Base-by-base conservation (phyloP, 2,329 filamentous ascomycete genomes). In the Neocatenulostroma microsporum region DNA sequence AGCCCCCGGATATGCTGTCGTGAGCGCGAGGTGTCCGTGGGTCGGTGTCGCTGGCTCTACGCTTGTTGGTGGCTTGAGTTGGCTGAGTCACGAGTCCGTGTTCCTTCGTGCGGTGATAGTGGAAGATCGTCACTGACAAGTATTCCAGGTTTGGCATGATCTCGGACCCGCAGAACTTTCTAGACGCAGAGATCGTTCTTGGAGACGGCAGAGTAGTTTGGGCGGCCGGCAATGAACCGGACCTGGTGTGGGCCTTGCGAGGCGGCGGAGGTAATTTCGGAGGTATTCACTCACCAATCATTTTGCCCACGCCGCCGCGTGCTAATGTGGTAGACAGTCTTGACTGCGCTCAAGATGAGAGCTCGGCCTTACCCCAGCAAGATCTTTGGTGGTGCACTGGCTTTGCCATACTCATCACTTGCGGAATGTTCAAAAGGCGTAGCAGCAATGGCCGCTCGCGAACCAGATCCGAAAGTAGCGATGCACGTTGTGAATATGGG, bases 181-280 rank as follows among this genome's bases (percentile, higher is more conserved):
- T 66, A 1, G 62, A 66, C 40, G 57, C 55, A 2, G 53, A 63
- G 34, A 47, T 67, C 7, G 57, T 65, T 14, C 52, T 57, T 21
- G 46, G 53, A 5, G 59, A 66, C 36, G 64, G 64, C 1, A 44
- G 44, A 2, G 42, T 57, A 4, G 34, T 63, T 2, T 66, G 63
- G 63, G 62, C 62, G 1, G 55, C 7, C 14, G 34, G 44, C 25
- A 38, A 49, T 17, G 59, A 64, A 34, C 58, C 62, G 3, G 62
- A 66, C 13, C 49, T 66, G 2, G 47, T 66, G 11, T 66, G 61
- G 61, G 62, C 60, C 4, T 45, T 66, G 8, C 52, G 63, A n/a
- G 63, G 62, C 1, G 61, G 60, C 11, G 62, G 61, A 8, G 60
- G 60, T 2, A 52, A 53, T 29, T 61, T 61, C 38, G 58, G 54